Conservation (phyloP, 176 grass and related monocot genomes). For the Hyparrhenia diplandra region DNA sequence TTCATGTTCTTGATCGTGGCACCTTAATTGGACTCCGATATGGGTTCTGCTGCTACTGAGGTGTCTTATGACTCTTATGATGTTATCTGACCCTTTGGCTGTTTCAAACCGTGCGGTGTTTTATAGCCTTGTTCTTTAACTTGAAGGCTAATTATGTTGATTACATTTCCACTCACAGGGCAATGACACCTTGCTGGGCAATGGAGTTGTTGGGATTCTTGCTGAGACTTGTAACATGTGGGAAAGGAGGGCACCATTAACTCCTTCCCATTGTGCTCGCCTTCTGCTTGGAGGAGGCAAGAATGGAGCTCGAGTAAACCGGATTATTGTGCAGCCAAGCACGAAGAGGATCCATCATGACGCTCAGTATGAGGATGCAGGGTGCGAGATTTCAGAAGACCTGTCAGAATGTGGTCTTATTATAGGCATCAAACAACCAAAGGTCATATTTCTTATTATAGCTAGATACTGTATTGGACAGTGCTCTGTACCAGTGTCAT, state of each 20-base stretch:
- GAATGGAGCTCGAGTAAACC: constrained; percentile 47
- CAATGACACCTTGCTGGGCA: constrained; percentile 63
- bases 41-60: constrained; percentile 31
- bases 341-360: constrained; percentile 88
- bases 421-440: constrained; percentile 92
- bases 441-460: constrained; percentile 39
- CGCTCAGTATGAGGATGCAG: constrained; percentile 78
- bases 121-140: not conserved
- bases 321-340: constrained; percentile 92
- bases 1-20: not conserved
- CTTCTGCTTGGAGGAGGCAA: constrained; percentile 69
- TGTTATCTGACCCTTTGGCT: not conserved
- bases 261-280: constrained; percentile 76
- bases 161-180: constrained; percentile 34
- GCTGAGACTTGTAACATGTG: constrained; percentile 86
- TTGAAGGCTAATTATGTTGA: not conserved
- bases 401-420: constrained; percentile 83
- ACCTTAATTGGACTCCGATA: not conserved
- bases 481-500: not conserved
- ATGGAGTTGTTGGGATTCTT: constrained; percentile 81
- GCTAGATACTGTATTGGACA: not conserved
- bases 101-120: not conserved
- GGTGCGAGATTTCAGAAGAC: constrained; percentile 83
- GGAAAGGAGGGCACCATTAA: constrained; percentile 83
- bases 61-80: no score